phyloP scores from a whole-genome alignment of 495 filamentous ascomycete species.

The Pyrenopolyporus hunteri region DNA sequence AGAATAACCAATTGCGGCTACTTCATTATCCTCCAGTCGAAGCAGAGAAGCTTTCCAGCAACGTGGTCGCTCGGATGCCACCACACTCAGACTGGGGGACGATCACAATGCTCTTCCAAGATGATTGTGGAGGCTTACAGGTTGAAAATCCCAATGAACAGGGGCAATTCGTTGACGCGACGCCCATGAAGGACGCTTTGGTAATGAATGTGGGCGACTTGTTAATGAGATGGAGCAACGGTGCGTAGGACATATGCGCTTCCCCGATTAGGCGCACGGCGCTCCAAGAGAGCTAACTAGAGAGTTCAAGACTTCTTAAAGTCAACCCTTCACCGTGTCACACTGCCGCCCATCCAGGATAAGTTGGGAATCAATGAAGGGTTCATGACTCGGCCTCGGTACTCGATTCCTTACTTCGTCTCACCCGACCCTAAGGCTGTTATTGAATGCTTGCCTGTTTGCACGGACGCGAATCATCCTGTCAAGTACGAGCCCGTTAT shows the following conservation, averaged over 20 bases:
- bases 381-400: constrained; percentile 58
- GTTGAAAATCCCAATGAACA: constrained; percentile 60
- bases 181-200: constrained; percentile 56
- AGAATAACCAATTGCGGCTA: constrained; percentile 67
- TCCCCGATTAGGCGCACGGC: no score
- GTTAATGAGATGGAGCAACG: constrained; percentile 67
- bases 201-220: constrained; percentile 67
- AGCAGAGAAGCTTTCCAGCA: constrained; percentile 51
- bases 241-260: constrained; percentile 38
- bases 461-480: constrained; percentile 43
- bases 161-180: constrained; percentile 60
- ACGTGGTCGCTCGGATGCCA: constrained; percentile 57
- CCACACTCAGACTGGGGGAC: constrained; percentile 60
- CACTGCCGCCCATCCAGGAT: constrained; percentile 47
- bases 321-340: constrained; percentile 64
- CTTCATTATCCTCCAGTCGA: constrained; percentile 70
- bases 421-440: constrained; percentile 59
- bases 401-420: constrained; percentile 69
- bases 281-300: no score
- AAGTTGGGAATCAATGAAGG: constrained; percentile 47
- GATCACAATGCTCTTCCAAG: constrained; percentile 60
- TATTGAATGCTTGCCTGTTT: constrained; percentile 64
- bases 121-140: constrained; percentile 58
- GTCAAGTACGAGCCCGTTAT: constrained; percentile 61
- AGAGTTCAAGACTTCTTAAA: constrained; percentile 52